Base-by-base conservation (phyloP, 257 asterid species). In the Forsythia suspensa region DNA sequence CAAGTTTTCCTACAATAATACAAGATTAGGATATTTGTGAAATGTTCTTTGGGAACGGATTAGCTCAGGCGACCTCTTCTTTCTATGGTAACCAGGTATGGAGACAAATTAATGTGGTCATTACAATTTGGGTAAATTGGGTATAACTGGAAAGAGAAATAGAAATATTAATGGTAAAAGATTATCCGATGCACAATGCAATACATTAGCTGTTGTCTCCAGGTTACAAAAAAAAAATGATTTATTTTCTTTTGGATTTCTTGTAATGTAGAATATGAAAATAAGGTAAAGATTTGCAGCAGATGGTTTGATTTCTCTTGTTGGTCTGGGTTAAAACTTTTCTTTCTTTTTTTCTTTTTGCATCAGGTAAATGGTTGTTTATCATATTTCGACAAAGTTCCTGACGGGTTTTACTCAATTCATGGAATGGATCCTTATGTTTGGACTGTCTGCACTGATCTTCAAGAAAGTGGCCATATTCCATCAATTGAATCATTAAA, bases 401-500 rank as follows among this genome's bases (percentile, higher is more conserved):
- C 91, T 5, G 93, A 94, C 79, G 99, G 99, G 75, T 94, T 96
- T 87, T 94, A 87, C 86, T 81, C 85, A 66, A 94, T 96, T 74
- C 91, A 87, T 76, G 98, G 99, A 88, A 89, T 96, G 92, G 96
- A 96, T 84, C 97, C 99, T 20, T 96, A 94, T 86, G 90, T 96
- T 36, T 96, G 99, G 99, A 80, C 89, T 74, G 79, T 96, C 82
- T 96, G 97, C 89, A 88, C 90, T 21, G 97, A 92, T 85, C 85
- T 84, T 85, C 94, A 87, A 82, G 99, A 96, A 82, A 91, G 89
- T 84, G 97, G 99, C 40, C 91, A 90, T 61, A 91, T 96, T 77
- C 98, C 99, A 72, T 87, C 98, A 39, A 88, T 96, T 88, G 96
- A 94, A 86, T 87, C 91, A 34, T 75, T 96, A 59, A 94, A 81